Percentiles rank a stretch among this genome's conserved stretches.
These are phyloP conservation scores for Ogataea polymorpha DNA, from an alignment of 805 yeast genomes.

Conservation along the genomic window DNA sequence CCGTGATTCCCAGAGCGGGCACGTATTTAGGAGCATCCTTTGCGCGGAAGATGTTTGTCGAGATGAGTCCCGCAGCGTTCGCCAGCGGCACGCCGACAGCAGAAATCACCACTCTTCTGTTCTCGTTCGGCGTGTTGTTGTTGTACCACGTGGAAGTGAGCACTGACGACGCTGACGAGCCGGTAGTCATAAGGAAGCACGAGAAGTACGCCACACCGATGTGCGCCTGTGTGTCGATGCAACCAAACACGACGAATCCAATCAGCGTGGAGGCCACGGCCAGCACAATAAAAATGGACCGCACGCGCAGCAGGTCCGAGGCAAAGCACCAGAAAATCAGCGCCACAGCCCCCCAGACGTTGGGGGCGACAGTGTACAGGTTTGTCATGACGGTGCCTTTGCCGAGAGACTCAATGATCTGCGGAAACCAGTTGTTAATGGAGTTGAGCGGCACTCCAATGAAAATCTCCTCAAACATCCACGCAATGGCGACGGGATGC, in stretches of 20 bases:
- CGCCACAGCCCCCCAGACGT: constrained; percentile 44
- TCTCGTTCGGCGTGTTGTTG: constrained; percentile 46
- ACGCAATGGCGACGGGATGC: constrained; percentile 42
- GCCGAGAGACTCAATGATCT: constrained; percentile 37
- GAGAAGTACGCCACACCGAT: constrained; percentile 23
- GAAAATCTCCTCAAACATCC: constrained; percentile 42
- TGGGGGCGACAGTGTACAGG: constrained; percentile 47
- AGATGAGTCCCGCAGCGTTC: constrained; percentile 53
- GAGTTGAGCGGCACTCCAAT: constrained; percentile 49
- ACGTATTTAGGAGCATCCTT: constrained; percentile 52
- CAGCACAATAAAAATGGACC: constrained; percentile 39
- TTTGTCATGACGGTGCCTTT: constrained; percentile 40
- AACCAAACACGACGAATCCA: constrained; percentile 46
- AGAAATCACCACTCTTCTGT: constrained; percentile 43
- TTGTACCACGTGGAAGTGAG: constrained; percentile 49
- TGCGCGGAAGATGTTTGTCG: constrained; percentile 48
- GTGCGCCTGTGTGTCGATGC: constrained; percentile 38
- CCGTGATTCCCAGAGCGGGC: constrained; percentile 47
- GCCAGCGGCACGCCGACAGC: constrained; percentile 54
- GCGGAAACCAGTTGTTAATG: constrained; percentile 48
- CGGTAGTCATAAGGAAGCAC: constrained; percentile 41
- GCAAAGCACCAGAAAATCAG: constrained; percentile 37
- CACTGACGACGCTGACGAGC: constrained; percentile 47
- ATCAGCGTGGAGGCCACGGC: constrained; percentile 40
- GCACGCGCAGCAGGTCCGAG: constrained; percentile 39